A percentile compares a stretch with the other conserved stretches of the same genome.
Conservation (phyloP, 2,329 filamentous ascomycete species). For the Alternaria viburni region DNA sequence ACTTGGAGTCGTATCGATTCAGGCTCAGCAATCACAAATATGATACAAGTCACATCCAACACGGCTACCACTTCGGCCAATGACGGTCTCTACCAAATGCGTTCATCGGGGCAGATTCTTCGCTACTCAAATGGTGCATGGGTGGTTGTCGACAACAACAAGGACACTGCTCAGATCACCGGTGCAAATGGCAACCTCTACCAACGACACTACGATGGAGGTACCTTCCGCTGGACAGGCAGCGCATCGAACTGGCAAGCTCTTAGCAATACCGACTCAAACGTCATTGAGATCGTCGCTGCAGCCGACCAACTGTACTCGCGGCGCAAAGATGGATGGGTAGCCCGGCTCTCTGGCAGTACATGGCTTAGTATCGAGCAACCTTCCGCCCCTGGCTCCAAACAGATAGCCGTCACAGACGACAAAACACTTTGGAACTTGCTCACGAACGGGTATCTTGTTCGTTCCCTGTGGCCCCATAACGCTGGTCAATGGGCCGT, state of each 20-base stretch:
- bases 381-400: constrained; percentile 17
- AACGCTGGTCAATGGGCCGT: constrained; percentile 24
- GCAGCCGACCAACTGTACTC: constrained; percentile 34
- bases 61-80: constrained; percentile 5
- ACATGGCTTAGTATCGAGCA: constrained; percentile 33
- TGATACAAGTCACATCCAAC: constrained; percentile 28
- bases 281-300: constrained; percentile 36
- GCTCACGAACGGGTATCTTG: constrained; percentile 31
- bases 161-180: constrained; percentile 34
- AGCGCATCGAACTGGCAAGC: constrained; percentile 26
- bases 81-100: constrained; percentile 38
- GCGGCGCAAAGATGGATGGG: constrained; percentile 38
- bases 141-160: constrained; percentile 32
- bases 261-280: constrained; percentile 27
- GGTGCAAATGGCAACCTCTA: constrained; percentile 32
- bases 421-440: constrained; percentile 35
- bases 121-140: constrained; percentile 25
- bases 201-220: constrained; percentile 37
- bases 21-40: constrained; percentile 19
- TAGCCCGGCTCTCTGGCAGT: constrained; percentile 30
- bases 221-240: constrained; percentile 30
- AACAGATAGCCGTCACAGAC: constrained; percentile 35
- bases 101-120: constrained; percentile 32
- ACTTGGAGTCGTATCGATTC: constrained; percentile 32
- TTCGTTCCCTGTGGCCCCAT: constrained; percentile 34